Evolutionary conservation across 2,329 filamentous ascomycete genomes (phyloP), one percentile per base, ranked within the genome.

Genomic region (Westerdykella ornata): DNA sequence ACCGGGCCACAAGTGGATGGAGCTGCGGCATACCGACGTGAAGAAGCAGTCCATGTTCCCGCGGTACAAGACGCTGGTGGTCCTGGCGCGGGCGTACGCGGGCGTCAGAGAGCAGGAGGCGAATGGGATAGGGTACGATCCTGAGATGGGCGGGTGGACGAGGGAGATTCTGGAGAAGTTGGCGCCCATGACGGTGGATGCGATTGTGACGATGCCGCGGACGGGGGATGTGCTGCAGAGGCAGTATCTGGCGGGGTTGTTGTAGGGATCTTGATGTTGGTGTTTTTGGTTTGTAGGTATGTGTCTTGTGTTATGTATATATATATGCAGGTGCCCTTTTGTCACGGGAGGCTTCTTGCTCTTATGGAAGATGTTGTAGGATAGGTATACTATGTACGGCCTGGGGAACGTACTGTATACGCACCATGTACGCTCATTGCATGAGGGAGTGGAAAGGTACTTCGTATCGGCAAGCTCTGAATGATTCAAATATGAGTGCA

Each of bases 171-270:
- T 73, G 13, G 57, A 60, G 28, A 39, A 54, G 33, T 41, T 54
- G 33, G 65, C 67, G 14, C 69, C 71, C 3, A 53, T 44, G 44
- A 71, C 69, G 5, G 37, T 70, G 6, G 51, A 56, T 32, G 67
- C 64, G n/a, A 66, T 73, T 43, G 63, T 69, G 51, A 65, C 58
- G 15, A 70, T 74, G 68, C 71, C 71, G 1, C 42, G 48, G 22
- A 63, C 56, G 5, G 51, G 49, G 2, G 65, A 67, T 45, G 32
- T n/a, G 17, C 17, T 66, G 36, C 64, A 67, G 51, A 36, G 40
- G 41, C 43, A 32, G 44, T 60, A 57, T 41, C 51, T 66, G 35
- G 30, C 22, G 8, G 22, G 22, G 22, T 26, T 26, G 22, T 11
- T 26, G 3, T 26, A 26, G 22, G 3, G 22, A 26, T 4, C 22